Evolutionary conservation across 208 protist species (phyloP).

Genomic region (Phytomonas francai): DNA sequence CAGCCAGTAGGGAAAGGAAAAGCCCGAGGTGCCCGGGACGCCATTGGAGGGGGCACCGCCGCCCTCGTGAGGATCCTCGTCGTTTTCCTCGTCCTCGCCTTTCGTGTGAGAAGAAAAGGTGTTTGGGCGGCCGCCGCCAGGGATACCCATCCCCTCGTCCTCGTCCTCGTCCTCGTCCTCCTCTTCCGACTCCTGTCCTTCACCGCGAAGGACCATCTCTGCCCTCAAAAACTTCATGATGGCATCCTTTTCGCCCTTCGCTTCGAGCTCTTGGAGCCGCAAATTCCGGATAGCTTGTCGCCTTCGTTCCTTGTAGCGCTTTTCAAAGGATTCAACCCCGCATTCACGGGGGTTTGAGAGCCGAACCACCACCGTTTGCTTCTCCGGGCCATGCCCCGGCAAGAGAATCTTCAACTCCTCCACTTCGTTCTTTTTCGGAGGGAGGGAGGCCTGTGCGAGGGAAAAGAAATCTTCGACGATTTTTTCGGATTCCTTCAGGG

Average conservation of each 20-base stretch:
- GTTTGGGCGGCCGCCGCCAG: not conserved
- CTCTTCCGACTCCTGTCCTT: not conserved
- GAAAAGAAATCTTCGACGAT: not conserved
- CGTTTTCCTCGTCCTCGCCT: not conserved
- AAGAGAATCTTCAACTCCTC: slow-evolving; percentile 11
- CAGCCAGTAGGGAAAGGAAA: slow-evolving; percentile 52
- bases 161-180: slow-evolving; percentile 7
- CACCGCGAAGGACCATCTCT: too few species aligned
- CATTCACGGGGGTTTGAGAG: too few species aligned
- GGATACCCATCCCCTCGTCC: not conserved
- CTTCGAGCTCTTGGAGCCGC: too few species aligned
- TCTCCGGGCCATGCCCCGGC: not conserved
- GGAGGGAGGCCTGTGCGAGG: not conserved
- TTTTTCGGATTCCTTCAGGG: not conserved
- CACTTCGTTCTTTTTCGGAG: slow-evolving; percentile 5
- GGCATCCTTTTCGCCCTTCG: too few species aligned
- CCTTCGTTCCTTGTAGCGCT: too few species aligned
- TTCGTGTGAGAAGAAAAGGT: not conserved
- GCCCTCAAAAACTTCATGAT: too few species aligned
- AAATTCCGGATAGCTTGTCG: too few species aligned
- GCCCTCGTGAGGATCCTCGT: slow-evolving; percentile 1
- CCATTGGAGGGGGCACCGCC: not conserved
- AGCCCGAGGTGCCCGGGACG: too few species aligned
- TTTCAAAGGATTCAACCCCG: too few species aligned
- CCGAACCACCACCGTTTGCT: too few species aligned